phyloP scores from a whole-genome alignment of 768 basidiomycete genomes.

The Chlorophyllum brunneum region DNA sequence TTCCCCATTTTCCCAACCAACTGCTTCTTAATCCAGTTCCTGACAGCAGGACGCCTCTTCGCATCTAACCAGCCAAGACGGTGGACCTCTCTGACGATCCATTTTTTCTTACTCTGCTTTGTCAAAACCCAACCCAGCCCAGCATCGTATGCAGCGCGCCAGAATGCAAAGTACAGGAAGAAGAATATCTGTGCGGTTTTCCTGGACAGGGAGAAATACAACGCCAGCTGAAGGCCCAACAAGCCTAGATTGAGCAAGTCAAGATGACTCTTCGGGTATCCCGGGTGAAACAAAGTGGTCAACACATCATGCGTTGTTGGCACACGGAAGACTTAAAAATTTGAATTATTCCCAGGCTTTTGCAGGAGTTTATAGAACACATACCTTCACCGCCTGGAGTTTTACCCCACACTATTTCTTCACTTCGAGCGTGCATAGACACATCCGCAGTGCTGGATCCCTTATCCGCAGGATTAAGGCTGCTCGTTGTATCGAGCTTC shows the following conservation, averaged over 20 bases:
- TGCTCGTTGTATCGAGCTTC: background rate
- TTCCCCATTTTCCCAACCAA: slow-evolving; percentile 91
- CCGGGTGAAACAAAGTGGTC: slow-evolving; percentile 80
- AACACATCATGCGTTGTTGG: slow-evolving; percentile 90
- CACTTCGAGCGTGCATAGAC: slow-evolving; percentile 8
- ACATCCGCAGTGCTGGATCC: slow-evolving; percentile 15
- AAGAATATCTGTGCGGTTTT: slow-evolving; percentile 62
- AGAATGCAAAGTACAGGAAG: slow-evolving; percentile 87
- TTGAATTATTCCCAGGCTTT: slow-evolving; percentile 6
- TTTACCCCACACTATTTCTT: slow-evolving; percentile 84
- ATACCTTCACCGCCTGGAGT: slow-evolving; percentile 77
- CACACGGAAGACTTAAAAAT: slow-evolving; percentile 76
- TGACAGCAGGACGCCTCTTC: slow-evolving; percentile 52
- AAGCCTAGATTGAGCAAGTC: slow-evolving; percentile 83
- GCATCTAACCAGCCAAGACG: slow-evolving; percentile 87
- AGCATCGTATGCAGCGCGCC: slow-evolving; percentile 87
- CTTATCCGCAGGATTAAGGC: slow-evolving; percentile 13
- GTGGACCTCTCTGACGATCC: slow-evolving; percentile 84
- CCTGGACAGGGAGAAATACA: slow-evolving; percentile 67
- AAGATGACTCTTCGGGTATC: slow-evolving; percentile 82
- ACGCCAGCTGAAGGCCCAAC: slow-evolving; percentile 69
- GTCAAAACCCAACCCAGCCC: slow-evolving; percentile 94
- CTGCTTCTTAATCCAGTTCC: slow-evolving; percentile 84
- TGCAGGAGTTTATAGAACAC: slow-evolving; percentile 16
- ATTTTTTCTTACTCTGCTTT: slow-evolving; percentile 92